Conservation (phyloP, 2,329 filamentous ascomycete genomes). For the Apiospora arundinis region DNA sequence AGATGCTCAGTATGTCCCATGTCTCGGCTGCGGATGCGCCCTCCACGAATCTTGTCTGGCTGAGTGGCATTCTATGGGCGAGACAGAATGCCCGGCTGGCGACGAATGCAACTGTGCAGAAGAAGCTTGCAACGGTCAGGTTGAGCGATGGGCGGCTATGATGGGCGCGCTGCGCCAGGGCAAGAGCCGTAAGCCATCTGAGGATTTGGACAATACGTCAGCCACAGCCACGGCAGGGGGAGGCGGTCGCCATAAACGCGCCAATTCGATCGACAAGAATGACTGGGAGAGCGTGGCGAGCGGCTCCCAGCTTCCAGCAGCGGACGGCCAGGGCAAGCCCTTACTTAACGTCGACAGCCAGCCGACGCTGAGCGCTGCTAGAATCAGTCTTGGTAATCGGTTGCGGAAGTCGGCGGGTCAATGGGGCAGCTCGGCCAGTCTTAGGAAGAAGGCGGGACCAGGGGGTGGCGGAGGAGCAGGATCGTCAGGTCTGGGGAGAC, state of each 20-base stretch:
- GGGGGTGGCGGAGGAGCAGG: background rate
- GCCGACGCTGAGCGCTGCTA: conserved; percentile 48
- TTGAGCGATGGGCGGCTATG: conserved; percentile 67
- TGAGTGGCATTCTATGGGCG: conserved; percentile 64
- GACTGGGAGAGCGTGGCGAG: conserved; percentile 46
- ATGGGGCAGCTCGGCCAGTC: conserved; percentile 52
- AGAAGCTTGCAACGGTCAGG: conserved; percentile 61
- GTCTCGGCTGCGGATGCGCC: conserved; percentile 67
- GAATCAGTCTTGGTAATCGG: conserved; percentile 57
- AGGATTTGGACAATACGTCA: conserved; percentile 24
- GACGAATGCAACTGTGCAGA: conserved; percentile 69
- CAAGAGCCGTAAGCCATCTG: conserved; percentile 37
- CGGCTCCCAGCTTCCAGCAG: conserved; percentile 34
- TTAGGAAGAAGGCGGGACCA: conserved; percentile 41
- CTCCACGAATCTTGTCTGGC: conserved; percentile 64
- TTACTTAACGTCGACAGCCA: conserved; percentile 34
- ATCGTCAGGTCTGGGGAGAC: conserved; percentile 11
- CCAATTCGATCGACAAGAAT: conserved; percentile 38
- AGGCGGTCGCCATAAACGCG: conserved; percentile 28
- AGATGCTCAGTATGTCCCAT: conserved; percentile 64
- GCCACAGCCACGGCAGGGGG: background rate
- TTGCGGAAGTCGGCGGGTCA: conserved; percentile 55
- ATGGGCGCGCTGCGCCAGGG: conserved; percentile 50
- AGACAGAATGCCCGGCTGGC: conserved; percentile 65
- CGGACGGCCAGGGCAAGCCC: conserved; percentile 39